Base-by-base conservation (phyloP, 352 stramenopile genomes). In the Pythium myriotylum region DNA sequence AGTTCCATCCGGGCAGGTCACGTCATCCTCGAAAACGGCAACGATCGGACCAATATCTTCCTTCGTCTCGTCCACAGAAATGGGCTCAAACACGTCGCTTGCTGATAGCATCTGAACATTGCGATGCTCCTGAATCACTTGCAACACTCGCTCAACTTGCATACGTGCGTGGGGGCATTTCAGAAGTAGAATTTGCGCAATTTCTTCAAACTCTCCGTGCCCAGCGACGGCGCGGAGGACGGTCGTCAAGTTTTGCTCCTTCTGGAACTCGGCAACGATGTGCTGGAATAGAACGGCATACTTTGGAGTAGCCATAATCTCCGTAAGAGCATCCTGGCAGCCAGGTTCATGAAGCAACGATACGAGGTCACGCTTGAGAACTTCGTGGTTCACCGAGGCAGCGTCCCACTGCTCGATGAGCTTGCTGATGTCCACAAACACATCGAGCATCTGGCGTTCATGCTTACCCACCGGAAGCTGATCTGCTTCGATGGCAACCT, bases 11-110 rank as follows among this genome's bases (percentile, higher is more conserved):
- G 85, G 85, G 26, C 89, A 86, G 13, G 85, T 95, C 26, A 96
- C 77, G 47, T 97, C 89, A 16, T 76, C 86, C 51, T 96, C 85
- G 68, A 97, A 97, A n/a, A 88, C 79, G 0, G 83, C 84, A n/a
- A 88, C 72, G 39, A 89, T 72, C 0, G 79, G 79, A 0, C 79
- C 79, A 43, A 87, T 67, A 29, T 91, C 82, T 42, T 88, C 72
- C 56, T 88, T 87, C 24, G 79, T 86, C 48, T 91, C 84, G 22
- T 92, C 80, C 14, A 78, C 73, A 27, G 67, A 81, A 35, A 92
- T 90, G 2, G 68, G 68, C 54, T 91, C 81, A 70, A 90, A 92
- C 55, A 78, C 86, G 52, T 92, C 81, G 23, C 84, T 92, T 0
- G 72, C 60, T 9, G 79, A 89, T 69, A 90, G 79, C 37, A 84